Base-by-base conservation (phyloP, 805 yeast species). In the Saturnispora silvae region DNA sequence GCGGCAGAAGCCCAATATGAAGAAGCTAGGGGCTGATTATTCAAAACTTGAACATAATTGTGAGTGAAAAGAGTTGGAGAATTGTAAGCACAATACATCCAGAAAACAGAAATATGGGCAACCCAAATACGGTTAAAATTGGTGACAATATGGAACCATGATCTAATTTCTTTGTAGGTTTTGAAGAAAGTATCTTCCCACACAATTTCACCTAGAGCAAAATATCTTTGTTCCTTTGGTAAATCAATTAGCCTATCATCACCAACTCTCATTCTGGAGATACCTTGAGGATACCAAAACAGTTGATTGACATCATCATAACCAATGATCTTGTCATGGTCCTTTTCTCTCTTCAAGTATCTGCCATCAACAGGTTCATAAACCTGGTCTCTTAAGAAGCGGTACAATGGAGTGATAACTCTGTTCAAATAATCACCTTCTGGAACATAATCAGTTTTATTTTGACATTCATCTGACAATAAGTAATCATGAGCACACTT, bases 231-330 rank as follows among this genome's bases (percentile, higher is more conserved):
- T 52, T 77, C 84, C 41, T 77, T 73, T 26, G 96, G 94, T 51
- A 87, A 65, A 51, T 92, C 97, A 36, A 87, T 83, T 50, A 92
- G 68, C 59, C 95, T 78, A 15, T 95, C 70, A 57, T 92, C 97
- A 57, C 81, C 92, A 52, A 89, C 74, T 35, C 80, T 73, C 51
- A 92, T 87, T 63, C 92, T 80, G 42, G 94, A 79, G 47, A 92
- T 82, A 71, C 98, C 99, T 65, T 94, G 97, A 33, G 97, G 96
- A 64, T 94, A 92, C 99, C 99, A 92, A 66, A 94, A 92, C 51
- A 92, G 72, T 70, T 92, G 99, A 63, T 92, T 92, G 43, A 92
- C 94, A 68, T 92, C 99, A 67, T 92, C 99, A 61, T 92, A 92
- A 61, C 98, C 94, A 52, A 82, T 72, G 45, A 82, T 66, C 47